Conservation (phyloP, 2,329 filamentous ascomycete species). For the Pestalotiopsis sp. region DNA sequence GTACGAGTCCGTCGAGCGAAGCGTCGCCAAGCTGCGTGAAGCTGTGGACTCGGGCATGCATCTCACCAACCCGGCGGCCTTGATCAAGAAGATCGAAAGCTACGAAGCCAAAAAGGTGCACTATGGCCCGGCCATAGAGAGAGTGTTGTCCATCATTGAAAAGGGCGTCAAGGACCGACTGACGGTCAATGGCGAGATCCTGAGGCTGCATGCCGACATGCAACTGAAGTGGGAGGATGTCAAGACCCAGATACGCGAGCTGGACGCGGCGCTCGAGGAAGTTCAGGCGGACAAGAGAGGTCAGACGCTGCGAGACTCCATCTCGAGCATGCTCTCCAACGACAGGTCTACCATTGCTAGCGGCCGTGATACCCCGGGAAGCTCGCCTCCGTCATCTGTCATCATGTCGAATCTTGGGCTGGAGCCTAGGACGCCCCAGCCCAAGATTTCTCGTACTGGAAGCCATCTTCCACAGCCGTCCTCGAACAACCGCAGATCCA, state of each 20-base stretch:
- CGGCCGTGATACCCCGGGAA: slow-evolving; percentile 70
- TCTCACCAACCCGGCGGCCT: slow-evolving; percentile 67
- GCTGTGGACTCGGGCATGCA: slow-evolving; percentile 76
- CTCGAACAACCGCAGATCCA: slow-evolving; percentile 39
- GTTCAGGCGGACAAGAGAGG: slow-evolving; percentile 63
- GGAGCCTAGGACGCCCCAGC: slow-evolving; percentile 47
- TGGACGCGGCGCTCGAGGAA: slow-evolving; percentile 77
- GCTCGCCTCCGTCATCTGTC: slow-evolving; percentile 64
- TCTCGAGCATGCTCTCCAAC: slow-evolving; percentile 88
- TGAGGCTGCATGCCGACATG: slow-evolving; percentile 84
- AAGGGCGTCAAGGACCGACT: slow-evolving; percentile 94
- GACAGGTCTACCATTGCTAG: slow-evolving; percentile 75
- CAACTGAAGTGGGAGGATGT: slow-evolving; percentile 79
- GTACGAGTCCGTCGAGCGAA: slow-evolving; percentile 92
- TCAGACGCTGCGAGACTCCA: slow-evolving; percentile 85
- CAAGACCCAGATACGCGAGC: slow-evolving; percentile 75
- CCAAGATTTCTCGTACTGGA: slow-evolving; percentile 47
- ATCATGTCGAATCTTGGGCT: slow-evolving; percentile 60
- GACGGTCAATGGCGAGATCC: slow-evolving; percentile 93
- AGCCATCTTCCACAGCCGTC: slow-evolving; percentile 48
- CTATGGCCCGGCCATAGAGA: slow-evolving; percentile 90
- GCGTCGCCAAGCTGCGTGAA: slow-evolving; percentile 79
- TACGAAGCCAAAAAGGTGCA: slow-evolving; percentile 95
- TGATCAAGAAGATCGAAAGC: slow-evolving; percentile 84
- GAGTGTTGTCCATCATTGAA: slow-evolving; percentile 89